Conservation (phyloP, 345 rosid species). For the Aurinia saxatilis region DNA sequence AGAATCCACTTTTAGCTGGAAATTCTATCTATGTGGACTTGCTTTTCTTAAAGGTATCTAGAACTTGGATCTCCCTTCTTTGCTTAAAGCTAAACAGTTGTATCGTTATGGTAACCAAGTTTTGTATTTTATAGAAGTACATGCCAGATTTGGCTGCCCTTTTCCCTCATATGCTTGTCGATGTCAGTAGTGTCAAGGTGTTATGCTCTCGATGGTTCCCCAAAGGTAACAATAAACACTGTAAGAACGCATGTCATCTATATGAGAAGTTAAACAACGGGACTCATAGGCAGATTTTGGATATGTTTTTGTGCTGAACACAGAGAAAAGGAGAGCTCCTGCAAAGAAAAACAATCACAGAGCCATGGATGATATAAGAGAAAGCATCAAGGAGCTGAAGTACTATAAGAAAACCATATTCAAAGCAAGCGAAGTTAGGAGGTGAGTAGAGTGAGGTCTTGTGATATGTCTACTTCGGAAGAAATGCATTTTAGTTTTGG, state of each 20-base stretch:
- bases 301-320: constrained; percentile 18
- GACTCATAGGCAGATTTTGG: not conserved
- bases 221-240: constrained; percentile 37
- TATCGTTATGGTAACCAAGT: constrained; percentile 43
- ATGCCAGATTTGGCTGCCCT: constrained; percentile 77
- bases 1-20: constrained; percentile 67
- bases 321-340: constrained; percentile 66
- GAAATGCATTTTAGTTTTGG: not conserved
- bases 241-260: not conserved
- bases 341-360: constrained; percentile 62
- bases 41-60: constrained; percentile 65
- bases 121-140: constrained; percentile 55
- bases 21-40: constrained; percentile 79
- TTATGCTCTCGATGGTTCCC: constrained; percentile 78
- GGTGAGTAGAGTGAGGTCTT: constrained; percentile 19
- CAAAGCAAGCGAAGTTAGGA: constrained; percentile 36
- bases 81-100: not conserved
- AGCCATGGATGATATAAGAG: constrained; percentile 86
- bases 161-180: constrained; percentile 71
- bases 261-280: not conserved
- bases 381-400: constrained; percentile 71
- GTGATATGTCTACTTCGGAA: not conserved
- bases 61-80: not conserved
- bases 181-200: constrained; percentile 81
- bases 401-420: constrained; percentile 72